Evolutionary conservation across 257 asterid genomes (phyloP), one percentile per base, ranked within the genome.

Genomic region (Perilla frutescens): DNA sequence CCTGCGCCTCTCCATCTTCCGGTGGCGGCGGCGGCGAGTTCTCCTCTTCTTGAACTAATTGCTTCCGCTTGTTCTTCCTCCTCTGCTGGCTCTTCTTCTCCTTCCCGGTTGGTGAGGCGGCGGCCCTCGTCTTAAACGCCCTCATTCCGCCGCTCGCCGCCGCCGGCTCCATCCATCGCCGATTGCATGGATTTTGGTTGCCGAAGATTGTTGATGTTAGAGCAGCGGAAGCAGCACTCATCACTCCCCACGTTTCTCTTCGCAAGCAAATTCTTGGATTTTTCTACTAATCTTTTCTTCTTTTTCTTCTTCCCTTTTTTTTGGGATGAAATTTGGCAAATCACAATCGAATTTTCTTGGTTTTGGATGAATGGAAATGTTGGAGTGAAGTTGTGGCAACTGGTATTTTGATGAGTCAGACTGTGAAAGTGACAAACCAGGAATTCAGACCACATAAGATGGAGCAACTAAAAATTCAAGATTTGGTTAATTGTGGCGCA

Each of bases 11-110:
- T 0, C 45, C 80, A 29, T 71, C 62, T 29, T 71, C 75, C 50
- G 77, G 78, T 31, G 81, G 76, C 62, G 34, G 54, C 40, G 74
- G 76, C 26, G 81, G 71, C 60, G 47, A 54, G 37, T 74, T 54
- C 45, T 76, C 81, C 68, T 64, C 80, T 50, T 50, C 64, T 0
- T 15, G 48, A 41, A 41, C 74, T 15, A 11, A 6, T 13, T 80
- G 84, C 82, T 76, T 83, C 75, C 82, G 75, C 77, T 84, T 82
- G 81, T 32, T 80, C 81, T 80, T 82, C 81, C 76, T 80, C 77
- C 79, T 85, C 78, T 36, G 83, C 75, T 31, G 83, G 14, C 34
- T 74, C 71, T 81, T 76, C 84, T 80, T 82, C 74, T 72, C 81
- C 65, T 85, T 83, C 12, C 75, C 89, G 48, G 87, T 68, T 0